Base-by-base conservation (phyloP, 768 basidiomycete genomes). In the Pleurotus tuber-regium region DNA sequence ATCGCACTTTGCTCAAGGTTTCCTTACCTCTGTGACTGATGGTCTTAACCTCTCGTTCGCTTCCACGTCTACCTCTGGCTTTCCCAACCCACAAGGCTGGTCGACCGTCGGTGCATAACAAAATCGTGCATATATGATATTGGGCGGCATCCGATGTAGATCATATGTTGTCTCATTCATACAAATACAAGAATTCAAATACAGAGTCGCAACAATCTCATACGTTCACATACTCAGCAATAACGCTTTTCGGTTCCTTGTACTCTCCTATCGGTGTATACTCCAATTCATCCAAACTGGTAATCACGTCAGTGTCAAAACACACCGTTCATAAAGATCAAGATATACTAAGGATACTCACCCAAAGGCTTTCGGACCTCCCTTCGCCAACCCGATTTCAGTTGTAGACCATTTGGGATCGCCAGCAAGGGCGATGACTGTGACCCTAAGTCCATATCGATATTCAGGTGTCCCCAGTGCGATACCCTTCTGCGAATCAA, bases 381-480 rank as follows among this genome's bases (percentile, higher is more conserved):
- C 51, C 18, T 30, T 28, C 12, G 35, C 38, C n/a, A 50, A 40
- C 5, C 49, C 49, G 12, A 30, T 36, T 28, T 39, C 36, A 7
- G 49, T 50, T 50, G 18, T 40, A 4, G 46, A 48, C 49, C 49
- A 50, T 21, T 50, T 50, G 23, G 35, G 36, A 26, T 50, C 49
- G 10, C 49, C 49, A 6, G 49, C 49, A 7, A 50, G 16, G 18
- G 49, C 49, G 7, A 50, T 40, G 25, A 50, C 49, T 14, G 49
- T 50, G n/a, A 50, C 49, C n/a, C 49, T 12, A 7, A 50, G 36
- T 18, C 49, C 49, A 23, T 50, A 50, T n/a, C 36, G 25, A 40
- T 50, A 82, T 28, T 86, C 77, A 19, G 75, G 85, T 1, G 83
- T 84, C 11, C 85, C 84, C 6, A 87, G 66, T 25, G 82, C 78